Base-by-base conservation (phyloP, 208 protist genomes). In the Trypanosoma scelopori region DNA sequence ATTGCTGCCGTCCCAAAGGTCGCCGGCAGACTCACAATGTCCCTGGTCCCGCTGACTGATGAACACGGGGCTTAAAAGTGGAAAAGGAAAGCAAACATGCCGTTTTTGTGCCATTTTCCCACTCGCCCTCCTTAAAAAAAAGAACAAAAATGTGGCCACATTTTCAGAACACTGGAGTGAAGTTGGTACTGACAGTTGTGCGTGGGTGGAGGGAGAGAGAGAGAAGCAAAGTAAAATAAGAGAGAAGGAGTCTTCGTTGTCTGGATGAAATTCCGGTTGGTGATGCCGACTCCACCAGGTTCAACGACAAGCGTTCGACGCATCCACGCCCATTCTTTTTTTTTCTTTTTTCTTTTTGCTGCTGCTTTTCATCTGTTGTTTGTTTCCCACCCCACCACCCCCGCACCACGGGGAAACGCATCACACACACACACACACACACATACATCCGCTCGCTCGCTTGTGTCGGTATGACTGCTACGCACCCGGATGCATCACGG, bases 401-500 rank as follows among this genome's bases (percentile, higher is more conserved):
- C n/a, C n/a, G n/a, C n/a, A n/a, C n/a, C n/a, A n/a, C n/a, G n/a
- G n/a, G n/a, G n/a, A n/a, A n/a, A n/a, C n/a, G n/a, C n/a, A n/a
- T n/a, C n/a, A n/a, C n/a, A n/a, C n/a, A n/a, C n/a, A n/a, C n/a
- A n/a, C n/a, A n/a, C n/a, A n/a, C n/a, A n/a, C n/a, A n/a, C n/a
- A n/a, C n/a, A n/a, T n/a, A n/a, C n/a, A n/a, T n/a, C n/a, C n/a
- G n/a, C n/a, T n/a, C n/a, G n/a, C n/a, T 12, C 32, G 13, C n/a
- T n/a, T 56, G 13, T 60, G 39, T 28, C 4, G 27, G 23, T 30
- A n/a, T 48, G 6, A 15, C 9, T 60, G 15, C 37, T 13, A 37
- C 32, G 32, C 32, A 37, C 5, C 5, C 3, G 32, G 32, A 37
- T 5, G 3, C 22, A 27, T 66, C 62, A 83, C 5, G 78, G 78